These are phyloP conservation scores for Lentinula sp. DNA, from an alignment of 768 basidiomycete genomes.

Conservation along the genomic window DNA sequence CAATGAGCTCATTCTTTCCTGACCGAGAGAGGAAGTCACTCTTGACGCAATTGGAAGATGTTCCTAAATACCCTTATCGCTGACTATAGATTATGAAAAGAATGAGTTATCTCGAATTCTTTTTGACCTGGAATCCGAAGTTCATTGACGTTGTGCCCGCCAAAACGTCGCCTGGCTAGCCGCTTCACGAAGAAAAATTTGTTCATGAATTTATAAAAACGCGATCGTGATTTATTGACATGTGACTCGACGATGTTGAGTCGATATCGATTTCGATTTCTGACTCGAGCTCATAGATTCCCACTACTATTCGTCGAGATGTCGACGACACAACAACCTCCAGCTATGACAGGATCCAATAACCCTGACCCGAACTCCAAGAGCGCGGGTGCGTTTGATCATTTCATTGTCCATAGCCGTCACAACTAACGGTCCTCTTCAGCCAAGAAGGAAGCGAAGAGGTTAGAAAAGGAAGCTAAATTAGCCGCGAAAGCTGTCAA, in stretches of 20 bases:
- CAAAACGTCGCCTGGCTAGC: too few species aligned
- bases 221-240: neutral
- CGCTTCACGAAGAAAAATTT: too few species aligned
- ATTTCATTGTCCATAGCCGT: neutral
- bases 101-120: too few species aligned
- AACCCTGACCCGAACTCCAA: conserved; percentile 25
- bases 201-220: neutral
- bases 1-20: neutral
- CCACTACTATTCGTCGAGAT: neutral
- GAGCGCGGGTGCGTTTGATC: conserved; percentile 27
- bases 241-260: conserved; percentile 4
- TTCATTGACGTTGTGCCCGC: too few species aligned
- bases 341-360: neutral
- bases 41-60: neutral
- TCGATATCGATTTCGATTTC: conserved; percentile 8
- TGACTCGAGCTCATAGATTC: neutral
- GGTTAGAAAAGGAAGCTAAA: conserved; percentile 74
- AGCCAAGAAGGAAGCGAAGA: conserved; percentile 87
- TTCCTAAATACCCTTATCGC: neutral
- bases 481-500: conserved; percentile 63
- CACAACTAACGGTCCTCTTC: neutral
- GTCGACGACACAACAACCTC: neutral
- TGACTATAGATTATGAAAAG: neutral
- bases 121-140: too few species aligned
- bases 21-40: neutral